Evolutionary conservation across 2,329 filamentous ascomycete species (phyloP).

Genomic region (Ophiostoma triangulosporum): DNA sequence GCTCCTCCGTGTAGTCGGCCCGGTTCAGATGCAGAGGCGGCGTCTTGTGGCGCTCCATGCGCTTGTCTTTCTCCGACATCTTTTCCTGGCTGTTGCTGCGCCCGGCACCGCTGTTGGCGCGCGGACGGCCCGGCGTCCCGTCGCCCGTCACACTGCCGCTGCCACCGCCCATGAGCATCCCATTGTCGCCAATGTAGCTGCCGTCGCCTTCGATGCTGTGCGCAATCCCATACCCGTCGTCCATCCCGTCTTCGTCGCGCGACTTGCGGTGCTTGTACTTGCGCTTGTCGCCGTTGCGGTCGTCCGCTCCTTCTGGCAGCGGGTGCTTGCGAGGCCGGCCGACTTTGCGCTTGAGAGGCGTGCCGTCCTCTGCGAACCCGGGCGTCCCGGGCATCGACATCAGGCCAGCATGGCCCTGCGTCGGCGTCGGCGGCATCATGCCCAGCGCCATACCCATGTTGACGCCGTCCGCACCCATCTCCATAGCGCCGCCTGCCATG

Average conservation of each 20-base stretch:
- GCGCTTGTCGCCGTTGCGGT: slow-evolving; percentile 43
- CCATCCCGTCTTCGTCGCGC: slow-evolving; percentile 32
- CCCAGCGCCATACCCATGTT: background rate
- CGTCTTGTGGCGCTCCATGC: slow-evolving; percentile 48
- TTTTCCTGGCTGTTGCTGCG: slow-evolving; percentile 18
- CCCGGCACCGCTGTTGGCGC: background rate
- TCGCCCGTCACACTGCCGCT: background rate
- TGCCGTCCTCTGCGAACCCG: slow-evolving; percentile 32
- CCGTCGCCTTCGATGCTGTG: slow-evolving; percentile 1
- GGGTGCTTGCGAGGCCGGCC: slow-evolving; percentile 52
- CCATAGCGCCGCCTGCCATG: background rate
- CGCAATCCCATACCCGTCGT: slow-evolving; percentile 21
- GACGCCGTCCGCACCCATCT: background rate
- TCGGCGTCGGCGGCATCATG: background rate
- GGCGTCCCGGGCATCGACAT: slow-evolving; percentile 33
- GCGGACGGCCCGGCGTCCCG: background rate
- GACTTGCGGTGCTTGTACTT: slow-evolving; percentile 49
- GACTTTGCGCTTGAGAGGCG: slow-evolving; percentile 48
- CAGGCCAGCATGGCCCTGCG: background rate
- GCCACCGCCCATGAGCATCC: background rate
- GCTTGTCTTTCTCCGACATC: slow-evolving; percentile 35
- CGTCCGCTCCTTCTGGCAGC: slow-evolving; percentile 38
- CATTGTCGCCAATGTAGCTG: background rate
- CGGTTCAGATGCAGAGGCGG: slow-evolving; percentile 42
- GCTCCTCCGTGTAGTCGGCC: slow-evolving; percentile 42